phyloP scores from a whole-genome alignment of 2,329 filamentous ascomycete genomes.

The Scytalidium lignicola region DNA sequence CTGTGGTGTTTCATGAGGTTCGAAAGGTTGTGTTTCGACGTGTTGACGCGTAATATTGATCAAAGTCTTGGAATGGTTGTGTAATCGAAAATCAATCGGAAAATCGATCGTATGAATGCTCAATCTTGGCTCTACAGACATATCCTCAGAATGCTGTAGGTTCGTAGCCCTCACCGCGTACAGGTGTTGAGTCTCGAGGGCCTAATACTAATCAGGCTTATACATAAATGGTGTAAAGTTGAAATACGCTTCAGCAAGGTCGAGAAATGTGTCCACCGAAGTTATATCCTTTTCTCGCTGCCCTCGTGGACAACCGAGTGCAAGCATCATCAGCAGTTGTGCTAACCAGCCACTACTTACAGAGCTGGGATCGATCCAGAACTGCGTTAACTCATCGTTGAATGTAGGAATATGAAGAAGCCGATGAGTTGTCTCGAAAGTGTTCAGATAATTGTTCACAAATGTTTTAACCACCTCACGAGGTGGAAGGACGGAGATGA shows the following conservation, averaged over 20 bases:
- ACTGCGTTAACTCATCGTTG: constrained; percentile 4
- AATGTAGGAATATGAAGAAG: constrained; percentile 49
- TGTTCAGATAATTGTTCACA: constrained; percentile 43
- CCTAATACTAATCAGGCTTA: no score
- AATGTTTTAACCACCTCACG: constrained; percentile 41
- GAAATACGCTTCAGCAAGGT: neutral
- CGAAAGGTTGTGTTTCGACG: no score
- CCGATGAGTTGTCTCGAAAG: constrained; percentile 42
- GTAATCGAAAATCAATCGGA: no score
- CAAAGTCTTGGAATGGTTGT: no score
- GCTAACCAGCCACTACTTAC: neutral
- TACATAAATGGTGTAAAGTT: neutral
- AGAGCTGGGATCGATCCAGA: neutral
- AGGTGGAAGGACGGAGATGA: constrained; percentile 34
- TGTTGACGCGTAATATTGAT: no score
- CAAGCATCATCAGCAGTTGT: neutral
- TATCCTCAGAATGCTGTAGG: no score
- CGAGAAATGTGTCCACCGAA: neutral
- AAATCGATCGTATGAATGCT: no score
- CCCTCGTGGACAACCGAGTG: neutral
- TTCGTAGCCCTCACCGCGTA: no score
- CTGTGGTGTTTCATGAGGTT: no score
- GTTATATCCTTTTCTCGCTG: neutral
- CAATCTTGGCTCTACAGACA: no score
- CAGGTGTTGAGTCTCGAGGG: no score